These are phyloP conservation scores for Verticillium nonalfalfae DNA, from an alignment of 2,329 filamentous ascomycete species.

Conservation along the genomic window DNA sequence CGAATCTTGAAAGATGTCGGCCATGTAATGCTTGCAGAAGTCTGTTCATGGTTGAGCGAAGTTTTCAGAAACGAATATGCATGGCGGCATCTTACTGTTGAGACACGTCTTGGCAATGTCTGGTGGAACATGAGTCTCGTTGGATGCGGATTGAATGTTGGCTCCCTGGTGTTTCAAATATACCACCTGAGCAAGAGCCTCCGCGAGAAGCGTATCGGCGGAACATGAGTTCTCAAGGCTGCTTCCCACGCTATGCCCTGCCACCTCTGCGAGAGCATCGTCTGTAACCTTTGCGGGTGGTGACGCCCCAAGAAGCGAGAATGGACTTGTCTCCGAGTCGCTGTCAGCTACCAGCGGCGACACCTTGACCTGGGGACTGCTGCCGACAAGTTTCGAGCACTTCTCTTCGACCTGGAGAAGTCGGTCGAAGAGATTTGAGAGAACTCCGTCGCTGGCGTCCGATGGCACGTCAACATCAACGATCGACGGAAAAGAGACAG, in stretches of 20 bases:
- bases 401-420: no score
- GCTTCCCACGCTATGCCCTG: not conserved
- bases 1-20: not conserved
- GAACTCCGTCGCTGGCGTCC: no score
- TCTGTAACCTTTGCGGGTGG: no score
- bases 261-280: not conserved
- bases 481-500: no score
- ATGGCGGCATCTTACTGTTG: conserved; percentile 12
- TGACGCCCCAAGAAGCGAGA: no score
- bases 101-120: conserved; percentile 21
- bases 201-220: conserved; percentile 17
- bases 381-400: no score
- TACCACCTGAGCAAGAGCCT: conserved; percentile 21
- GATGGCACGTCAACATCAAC: not conserved
- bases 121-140: conserved; percentile 16
- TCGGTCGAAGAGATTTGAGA: no score
- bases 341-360: no score
- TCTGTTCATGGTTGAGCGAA: conserved; percentile 6
- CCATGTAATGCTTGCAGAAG: conserved; percentile 14
- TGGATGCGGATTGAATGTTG: conserved; percentile 14
- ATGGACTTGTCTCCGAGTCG: no score
- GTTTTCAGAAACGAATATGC: not conserved
- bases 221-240: not conserved
- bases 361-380: no score
- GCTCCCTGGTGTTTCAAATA: conserved; percentile 15